These are phyloP conservation scores for Chaetomium olivaceum DNA, from an alignment of 2,329 filamentous ascomycete genomes.

Conservation along the genomic window DNA sequence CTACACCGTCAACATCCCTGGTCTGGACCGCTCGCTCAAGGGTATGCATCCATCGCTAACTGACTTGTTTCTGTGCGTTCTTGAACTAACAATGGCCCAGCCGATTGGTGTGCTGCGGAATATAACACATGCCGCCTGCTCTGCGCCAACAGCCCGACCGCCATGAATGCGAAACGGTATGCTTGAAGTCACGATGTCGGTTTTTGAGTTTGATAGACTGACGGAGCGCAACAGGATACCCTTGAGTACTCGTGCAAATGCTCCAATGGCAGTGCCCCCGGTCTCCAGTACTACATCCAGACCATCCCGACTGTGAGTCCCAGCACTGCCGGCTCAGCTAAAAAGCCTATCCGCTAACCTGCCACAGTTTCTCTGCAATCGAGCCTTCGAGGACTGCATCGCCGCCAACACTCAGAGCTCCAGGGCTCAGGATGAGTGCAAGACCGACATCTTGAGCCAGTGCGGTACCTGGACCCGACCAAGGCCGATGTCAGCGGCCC, in stretches of 20 bases:
- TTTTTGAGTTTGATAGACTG: conserved; percentile 8
- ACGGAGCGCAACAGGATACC: conserved; percentile 38
- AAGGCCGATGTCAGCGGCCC: conserved; percentile 35
- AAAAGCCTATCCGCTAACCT: conserved; percentile 25
- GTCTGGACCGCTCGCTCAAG: conserved; percentile 39
- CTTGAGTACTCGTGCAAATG: conserved; percentile 54
- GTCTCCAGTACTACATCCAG: conserved; percentile 55
- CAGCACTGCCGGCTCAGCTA: neutral
- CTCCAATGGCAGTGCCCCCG: conserved; percentile 50
- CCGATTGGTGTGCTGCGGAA: conserved; percentile 54
- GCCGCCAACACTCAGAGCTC: conserved; percentile 43
- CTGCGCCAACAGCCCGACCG: conserved; percentile 43
- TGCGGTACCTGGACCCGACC: conserved; percentile 50
- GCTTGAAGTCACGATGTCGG: conserved; percentile 28
- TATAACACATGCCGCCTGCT: conserved; percentile 52
- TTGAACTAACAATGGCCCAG: conserved; percentile 37
- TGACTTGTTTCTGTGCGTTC: neutral
- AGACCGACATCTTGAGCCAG: conserved; percentile 46
- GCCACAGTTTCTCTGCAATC: conserved; percentile 52
- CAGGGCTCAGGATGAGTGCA: conserved; percentile 51
- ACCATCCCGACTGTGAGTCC: conserved; percentile 49
- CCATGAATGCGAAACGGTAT: conserved; percentile 50
- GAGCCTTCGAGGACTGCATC: conserved; percentile 53
- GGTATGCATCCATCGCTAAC: conserved; percentile 41
- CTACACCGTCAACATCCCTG: conserved; percentile 48